Evolutionary conservation across 2,329 filamentous ascomycete species (phyloP).

Genomic region (Phyllosticta citribraziliensis): DNA sequence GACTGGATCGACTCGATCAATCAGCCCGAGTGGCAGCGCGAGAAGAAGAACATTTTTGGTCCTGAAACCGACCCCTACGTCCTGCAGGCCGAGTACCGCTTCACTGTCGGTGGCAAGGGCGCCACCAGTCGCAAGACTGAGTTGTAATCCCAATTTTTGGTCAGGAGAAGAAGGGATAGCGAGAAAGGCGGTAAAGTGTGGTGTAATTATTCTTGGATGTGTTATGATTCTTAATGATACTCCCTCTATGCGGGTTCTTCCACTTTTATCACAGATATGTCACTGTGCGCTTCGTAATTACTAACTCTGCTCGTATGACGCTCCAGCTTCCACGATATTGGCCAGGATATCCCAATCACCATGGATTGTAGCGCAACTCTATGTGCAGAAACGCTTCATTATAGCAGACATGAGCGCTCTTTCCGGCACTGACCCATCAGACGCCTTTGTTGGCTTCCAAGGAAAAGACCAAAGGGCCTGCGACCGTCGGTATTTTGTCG

Average conservation of each 20-base stretch:
- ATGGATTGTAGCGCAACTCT: no score
- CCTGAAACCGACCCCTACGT: conserved; percentile 34
- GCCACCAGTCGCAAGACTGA: not conserved
- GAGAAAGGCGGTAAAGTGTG: not conserved
- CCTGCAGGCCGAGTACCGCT: conserved; percentile 36
- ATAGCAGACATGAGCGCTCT: no score
- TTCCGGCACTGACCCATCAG: no score
- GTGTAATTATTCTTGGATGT: not conserved
- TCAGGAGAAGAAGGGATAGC: not conserved
- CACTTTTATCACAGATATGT: not conserved
- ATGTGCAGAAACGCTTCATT: no score
- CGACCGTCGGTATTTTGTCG: no score
- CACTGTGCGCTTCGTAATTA: no score
- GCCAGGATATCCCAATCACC: no score
- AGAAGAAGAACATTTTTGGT: conserved; percentile 41
- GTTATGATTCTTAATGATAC: not conserved
- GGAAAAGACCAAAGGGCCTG: no score
- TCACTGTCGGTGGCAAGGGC: conserved; percentile 14
- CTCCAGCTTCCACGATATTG: no score
- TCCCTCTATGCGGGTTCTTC: not conserved
- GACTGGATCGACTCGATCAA: conserved; percentile 94
- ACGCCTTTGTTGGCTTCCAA: no score
- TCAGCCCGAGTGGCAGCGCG: conserved; percentile 74
- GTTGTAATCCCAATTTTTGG: not conserved
- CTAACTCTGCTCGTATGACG: no score